These are phyloP conservation scores for Achlya hypogyna DNA, from an alignment of 352 stramenopile genomes.

Conservation along the genomic window DNA sequence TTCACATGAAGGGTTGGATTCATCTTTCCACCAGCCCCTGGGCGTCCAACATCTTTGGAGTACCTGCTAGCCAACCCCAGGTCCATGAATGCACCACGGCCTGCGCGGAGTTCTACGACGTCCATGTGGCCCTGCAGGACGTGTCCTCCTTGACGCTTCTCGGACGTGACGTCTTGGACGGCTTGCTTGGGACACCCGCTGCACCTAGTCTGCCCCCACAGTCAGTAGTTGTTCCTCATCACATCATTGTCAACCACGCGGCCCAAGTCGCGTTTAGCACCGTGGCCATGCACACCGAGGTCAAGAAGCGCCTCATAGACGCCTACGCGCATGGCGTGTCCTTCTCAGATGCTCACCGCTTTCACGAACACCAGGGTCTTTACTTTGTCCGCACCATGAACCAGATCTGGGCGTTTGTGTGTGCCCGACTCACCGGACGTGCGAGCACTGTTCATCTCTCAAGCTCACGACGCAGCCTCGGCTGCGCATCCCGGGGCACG, in stretches of 20 bases:
- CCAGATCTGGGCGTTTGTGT: constrained; percentile 13
- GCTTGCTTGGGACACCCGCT: too few species aligned
- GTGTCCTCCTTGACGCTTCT: too few species aligned
- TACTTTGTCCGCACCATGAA: neutral
- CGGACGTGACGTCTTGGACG: too few species aligned
- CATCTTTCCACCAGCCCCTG: constrained; percentile 19
- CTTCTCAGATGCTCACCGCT: neutral
- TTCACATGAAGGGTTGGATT: constrained; percentile 21
- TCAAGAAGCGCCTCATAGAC: too few species aligned
- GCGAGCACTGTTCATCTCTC: neutral
- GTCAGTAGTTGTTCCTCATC: too few species aligned
- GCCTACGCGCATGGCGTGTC: too few species aligned
- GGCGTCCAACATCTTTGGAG: constrained; percentile 23
- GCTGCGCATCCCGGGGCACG: constrained; percentile 3
- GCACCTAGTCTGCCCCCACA: too few species aligned
- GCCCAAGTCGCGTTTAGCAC: too few species aligned
- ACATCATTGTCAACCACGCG: too few species aligned
- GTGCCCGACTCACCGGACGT: neutral
- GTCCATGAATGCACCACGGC: too few species aligned
- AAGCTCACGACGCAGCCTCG: neutral
- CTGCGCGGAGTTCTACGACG: neutral
- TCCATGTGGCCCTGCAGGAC: neutral
- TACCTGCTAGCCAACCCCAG: constrained; percentile 21
- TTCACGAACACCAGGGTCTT: neutral
- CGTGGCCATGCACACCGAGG: too few species aligned